phyloP scores from a whole-genome alignment of 2,329 filamentous ascomycete genomes.

The Diaporthe australafricana region DNA sequence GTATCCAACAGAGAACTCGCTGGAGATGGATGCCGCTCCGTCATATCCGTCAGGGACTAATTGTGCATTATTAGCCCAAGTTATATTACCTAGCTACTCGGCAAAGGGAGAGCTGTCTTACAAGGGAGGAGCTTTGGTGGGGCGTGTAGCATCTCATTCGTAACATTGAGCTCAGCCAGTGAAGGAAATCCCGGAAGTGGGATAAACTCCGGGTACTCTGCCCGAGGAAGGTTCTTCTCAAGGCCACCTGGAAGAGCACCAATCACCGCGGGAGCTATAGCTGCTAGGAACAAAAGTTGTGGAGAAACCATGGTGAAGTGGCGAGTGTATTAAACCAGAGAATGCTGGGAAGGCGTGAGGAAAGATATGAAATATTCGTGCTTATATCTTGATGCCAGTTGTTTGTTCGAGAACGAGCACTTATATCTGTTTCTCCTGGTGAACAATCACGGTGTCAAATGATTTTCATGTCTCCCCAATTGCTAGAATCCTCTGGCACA shows the following conservation, averaged over 20 bases:
- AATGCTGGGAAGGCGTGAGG: neutral
- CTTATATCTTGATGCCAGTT: neutral
- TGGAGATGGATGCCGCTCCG: neutral
- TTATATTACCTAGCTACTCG: neutral
- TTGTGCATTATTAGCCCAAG: neutral
- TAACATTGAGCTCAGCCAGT: neutral
- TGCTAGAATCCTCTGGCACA: neutral
- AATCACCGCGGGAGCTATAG: neutral
- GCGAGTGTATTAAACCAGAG: neutral
- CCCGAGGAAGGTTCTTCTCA: neutral
- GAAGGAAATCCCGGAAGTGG: neutral
- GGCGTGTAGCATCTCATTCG: neutral
- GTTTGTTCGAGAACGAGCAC: neutral
- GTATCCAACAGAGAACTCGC: neutral
- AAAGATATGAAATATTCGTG: neutral
- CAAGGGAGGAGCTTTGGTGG: neutral
- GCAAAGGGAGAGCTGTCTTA: neutral
- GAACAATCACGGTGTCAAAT: neutral
- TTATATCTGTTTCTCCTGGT: neutral
- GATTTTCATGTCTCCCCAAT: neutral
- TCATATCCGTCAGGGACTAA: neutral
- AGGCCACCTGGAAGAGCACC: neutral
- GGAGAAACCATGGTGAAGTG: neutral
- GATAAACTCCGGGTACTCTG: neutral
- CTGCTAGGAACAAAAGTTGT: neutral